phyloP scores from a whole-genome alignment of 441 rosid genomes.

The Euphorbia celastroides region DNA sequence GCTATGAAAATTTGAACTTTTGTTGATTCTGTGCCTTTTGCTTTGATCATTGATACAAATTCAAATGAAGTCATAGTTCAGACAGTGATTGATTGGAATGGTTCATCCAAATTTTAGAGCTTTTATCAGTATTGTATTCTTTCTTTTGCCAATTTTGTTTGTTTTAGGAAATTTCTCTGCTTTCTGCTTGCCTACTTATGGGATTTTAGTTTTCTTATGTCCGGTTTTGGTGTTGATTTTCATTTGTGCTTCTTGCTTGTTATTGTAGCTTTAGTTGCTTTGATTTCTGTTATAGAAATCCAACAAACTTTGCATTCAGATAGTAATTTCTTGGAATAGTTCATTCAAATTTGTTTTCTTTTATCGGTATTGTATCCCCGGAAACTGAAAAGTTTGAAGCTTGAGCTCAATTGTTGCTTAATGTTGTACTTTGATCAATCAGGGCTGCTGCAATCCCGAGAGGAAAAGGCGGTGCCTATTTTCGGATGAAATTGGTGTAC shows the following conservation, averaged over 20 bases:
- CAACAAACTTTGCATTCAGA: neutral
- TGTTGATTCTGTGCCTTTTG: too few species aligned
- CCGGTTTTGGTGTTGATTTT: conserved; percentile 10
- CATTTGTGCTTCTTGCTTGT: neutral
- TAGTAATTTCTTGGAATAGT: neutral
- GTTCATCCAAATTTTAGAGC: too few species aligned
- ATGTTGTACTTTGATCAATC: conserved; percentile 6
- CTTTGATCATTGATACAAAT: too few species aligned
- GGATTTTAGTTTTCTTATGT: neutral
- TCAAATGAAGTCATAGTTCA: too few species aligned
- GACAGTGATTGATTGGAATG: too few species aligned
- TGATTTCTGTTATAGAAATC: neutral
- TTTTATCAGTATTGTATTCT: too few species aligned
- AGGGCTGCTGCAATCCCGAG: conserved; percentile 89
- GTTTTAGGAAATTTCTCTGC: neutral
- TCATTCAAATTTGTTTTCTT: neutral
- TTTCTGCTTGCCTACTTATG: conserved; percentile 10
- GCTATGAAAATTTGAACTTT: too few species aligned
- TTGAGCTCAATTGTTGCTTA: neutral
- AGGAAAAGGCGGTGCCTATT: conserved; percentile 58
- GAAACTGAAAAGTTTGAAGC: neutral
- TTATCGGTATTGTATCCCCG: neutral
- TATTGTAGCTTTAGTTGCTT: conserved; percentile 3
- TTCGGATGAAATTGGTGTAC: conserved; percentile 83
- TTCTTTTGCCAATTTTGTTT: too few species aligned